A percentile compares a stretch with the other conserved stretches of the same genome.
Conservation (phyloP, 306 rosid species). For the Cicer yamashitae region DNA sequence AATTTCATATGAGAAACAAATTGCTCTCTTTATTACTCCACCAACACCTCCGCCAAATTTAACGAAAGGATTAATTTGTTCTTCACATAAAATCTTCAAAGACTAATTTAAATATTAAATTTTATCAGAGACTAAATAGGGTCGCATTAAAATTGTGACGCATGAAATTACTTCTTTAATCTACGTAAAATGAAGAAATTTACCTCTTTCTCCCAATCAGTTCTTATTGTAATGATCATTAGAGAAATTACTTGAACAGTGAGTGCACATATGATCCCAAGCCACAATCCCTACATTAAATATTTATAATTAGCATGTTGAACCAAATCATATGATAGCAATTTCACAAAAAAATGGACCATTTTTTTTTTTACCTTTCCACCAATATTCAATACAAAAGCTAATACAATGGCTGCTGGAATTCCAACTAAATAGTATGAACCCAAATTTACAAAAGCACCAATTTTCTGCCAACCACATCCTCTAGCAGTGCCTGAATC, state of each 20-base stretch:
- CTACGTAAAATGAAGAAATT: neutral
- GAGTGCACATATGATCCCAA: conserved; percentile 75
- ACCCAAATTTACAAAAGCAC: conserved; percentile 78
- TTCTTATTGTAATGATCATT: conserved; percentile 54
- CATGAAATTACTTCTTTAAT: no score
- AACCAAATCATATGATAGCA: neutral
- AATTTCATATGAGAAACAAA: no score
- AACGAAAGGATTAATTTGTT: no score
- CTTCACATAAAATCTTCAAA: no score
- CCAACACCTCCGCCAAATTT: no score
- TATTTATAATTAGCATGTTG: neutral
- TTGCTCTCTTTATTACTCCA: no score
- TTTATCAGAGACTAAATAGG: no score
- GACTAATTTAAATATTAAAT: no score
- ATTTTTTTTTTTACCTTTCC: conserved; percentile 60
- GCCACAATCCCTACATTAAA: conserved; percentile 71
- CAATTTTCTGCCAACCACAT: conserved; percentile 87
- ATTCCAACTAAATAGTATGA: conserved; percentile 76
- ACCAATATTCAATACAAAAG: conserved; percentile 65
- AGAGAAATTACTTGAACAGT: conserved; percentile 62
- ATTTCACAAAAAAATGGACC: neutral
- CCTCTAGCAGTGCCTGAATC: conserved; percentile 78
- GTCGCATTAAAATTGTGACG: no score
- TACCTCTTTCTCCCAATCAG: conserved; percentile 75
- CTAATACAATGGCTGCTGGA: conserved; percentile 62